These are phyloP conservation scores for Puccinia horiana DNA, from an alignment of 1,284 basidiomycete genomes.

Conservation along the genomic window DNA sequence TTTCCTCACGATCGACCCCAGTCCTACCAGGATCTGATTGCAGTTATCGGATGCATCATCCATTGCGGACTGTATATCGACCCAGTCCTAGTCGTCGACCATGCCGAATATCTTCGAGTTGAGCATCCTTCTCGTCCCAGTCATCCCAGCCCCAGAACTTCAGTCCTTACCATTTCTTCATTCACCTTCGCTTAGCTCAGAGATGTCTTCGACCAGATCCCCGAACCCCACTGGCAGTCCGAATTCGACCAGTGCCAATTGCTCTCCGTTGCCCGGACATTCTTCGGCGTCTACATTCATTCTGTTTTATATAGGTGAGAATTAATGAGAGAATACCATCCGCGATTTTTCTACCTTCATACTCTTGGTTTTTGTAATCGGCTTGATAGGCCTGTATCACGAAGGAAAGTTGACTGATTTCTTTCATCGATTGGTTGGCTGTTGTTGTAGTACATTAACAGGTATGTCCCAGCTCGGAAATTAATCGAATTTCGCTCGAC, in stretches of 20 bases:
- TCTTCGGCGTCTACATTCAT: constrained; percentile 35
- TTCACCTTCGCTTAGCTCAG: not conserved
- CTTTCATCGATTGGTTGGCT: not conserved
- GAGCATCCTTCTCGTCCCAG: not conserved
- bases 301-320: constrained; percentile 23
- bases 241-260: constrained; percentile 40
- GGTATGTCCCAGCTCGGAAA: not conserved
- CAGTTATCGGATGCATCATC: constrained; percentile 39
- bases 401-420: not conserved
- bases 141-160: not conserved
- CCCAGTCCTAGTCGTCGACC: constrained; percentile 29
- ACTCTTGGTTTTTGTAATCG: not conserved
- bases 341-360: not conserved
- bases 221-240: constrained; percentile 25
- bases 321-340: not conserved
- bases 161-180: not conserved
- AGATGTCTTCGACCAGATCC: constrained; percentile 42
- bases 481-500: not conserved
- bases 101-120: constrained; percentile 42
- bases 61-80: constrained; percentile 35
- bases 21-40: constrained; percentile 42
- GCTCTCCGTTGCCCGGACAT: constrained; percentile 34
- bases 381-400: not conserved
- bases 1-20: constrained; percentile 38
- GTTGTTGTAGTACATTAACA: constrained; percentile 31